Base-by-base conservation (phyloP, 495 filamentous ascomycete species). In the Aspergillus nanangensis region DNA sequence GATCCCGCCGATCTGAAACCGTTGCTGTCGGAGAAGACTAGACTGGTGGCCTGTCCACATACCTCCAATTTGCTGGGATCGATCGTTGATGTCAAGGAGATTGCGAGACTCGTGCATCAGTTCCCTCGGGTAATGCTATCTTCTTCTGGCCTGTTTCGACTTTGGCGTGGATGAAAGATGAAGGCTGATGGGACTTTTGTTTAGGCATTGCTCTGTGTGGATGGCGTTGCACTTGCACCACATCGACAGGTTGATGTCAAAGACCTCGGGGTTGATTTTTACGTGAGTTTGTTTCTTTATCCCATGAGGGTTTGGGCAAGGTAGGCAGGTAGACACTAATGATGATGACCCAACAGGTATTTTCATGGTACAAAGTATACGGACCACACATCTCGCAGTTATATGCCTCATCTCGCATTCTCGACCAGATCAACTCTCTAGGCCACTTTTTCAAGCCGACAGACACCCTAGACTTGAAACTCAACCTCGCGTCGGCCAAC, bases 321-420 rank as follows among this genome's bases (percentile, higher is more conserved):
- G n/a, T n/a, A n/a, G n/a, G n/a, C n/a, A n/a, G n/a, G n/a, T n/a
- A 29, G 5, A 29, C 11, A 11, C 7, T 29, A 11, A 5, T 29
- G 25, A 29, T 29, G 25, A 29, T 29, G 11, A 7, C 7, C 11
- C 0, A 78, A 17, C 19, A 66, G 60, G 54, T 53, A n/a, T 83
- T 88, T 51, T 80, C 74, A 2, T 90, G 86, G 69, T 87, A 88
- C 63, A 87, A 89, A 61, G 81, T 86, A 18, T 88, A 81, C 60
- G 85, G 83, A 0, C 86, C 86, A 3, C 86, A 88, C 50, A 67
- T 88, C 14, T 71, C 84, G 1, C 70, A 81, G 49, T 72, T 90
- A 4, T 90, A 87, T 58, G 82, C 77, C 32, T 50, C 59, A 4
- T 54, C 55, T 10, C 61, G 55, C 18, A 55, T 79, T 3, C 75